These are phyloP conservation scores for Corymbia calophylla DNA, from an alignment of 441 rosid genomes.

Conservation along the genomic window DNA sequence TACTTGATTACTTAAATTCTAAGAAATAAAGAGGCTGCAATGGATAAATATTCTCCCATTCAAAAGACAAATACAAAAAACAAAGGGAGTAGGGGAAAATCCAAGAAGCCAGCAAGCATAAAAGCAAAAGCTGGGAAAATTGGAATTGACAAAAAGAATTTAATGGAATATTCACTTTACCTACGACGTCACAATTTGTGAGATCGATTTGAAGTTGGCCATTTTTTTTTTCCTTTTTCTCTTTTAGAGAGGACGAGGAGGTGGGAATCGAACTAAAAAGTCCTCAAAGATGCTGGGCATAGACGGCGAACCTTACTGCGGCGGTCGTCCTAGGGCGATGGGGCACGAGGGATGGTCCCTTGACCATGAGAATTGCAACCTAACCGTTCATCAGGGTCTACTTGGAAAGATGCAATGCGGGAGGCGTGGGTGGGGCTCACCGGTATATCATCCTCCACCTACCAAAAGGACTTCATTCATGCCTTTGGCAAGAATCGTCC, in stretches of 20 bases:
- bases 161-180: neutral
- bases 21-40: too few species aligned
- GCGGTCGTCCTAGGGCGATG: too few species aligned
- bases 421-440: neutral
- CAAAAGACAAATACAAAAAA: neutral
- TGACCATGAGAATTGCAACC: neutral
- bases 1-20: too few species aligned
- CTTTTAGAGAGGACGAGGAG: neutral
- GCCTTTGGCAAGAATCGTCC: neutral
- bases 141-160: neutral
- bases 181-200: fast-evolving
- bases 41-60: neutral
- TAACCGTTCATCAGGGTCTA: neutral
- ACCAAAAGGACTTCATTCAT: neutral
- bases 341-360: neutral
- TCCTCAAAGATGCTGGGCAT: too few species aligned
- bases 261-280: fast-evolving
- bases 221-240: neutral
- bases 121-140: neutral
- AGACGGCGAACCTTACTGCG: too few species aligned
- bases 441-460: neutral
- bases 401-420: neutral
- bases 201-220: neutral
- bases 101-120: neutral
- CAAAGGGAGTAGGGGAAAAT: neutral